Percentiles rank a stretch among this genome's conserved stretches.
phyloP scores from a whole-genome alignment of 2,329 filamentous ascomycete species.

The Ophiostoma tasmaniense region DNA sequence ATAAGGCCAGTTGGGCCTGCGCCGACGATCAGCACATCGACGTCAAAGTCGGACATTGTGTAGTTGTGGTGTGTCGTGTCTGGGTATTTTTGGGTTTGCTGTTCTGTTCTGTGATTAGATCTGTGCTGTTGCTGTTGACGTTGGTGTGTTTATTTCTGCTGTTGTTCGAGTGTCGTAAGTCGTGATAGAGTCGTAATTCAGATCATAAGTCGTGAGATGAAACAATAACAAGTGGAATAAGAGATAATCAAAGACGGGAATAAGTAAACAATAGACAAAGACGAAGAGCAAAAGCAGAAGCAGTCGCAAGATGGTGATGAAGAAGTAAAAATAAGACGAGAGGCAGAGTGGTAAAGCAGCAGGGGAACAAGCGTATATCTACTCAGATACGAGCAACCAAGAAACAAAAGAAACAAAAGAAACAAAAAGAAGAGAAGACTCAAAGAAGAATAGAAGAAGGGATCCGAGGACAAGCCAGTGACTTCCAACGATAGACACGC shows the following conservation, averaged over 20 bases:
- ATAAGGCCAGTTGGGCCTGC: conserved; percentile 37
- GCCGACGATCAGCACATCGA: conserved; percentile 35
- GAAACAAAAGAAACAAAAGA: background rate
- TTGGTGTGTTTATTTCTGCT: background rate
- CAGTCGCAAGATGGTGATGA: background rate
- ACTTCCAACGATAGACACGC: background rate
- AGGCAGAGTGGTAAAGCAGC: background rate
- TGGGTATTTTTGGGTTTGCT: background rate
- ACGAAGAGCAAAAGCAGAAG: background rate
- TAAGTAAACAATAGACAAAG: background rate
- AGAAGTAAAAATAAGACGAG: background rate
- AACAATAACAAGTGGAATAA: background rate
- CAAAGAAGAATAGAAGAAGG: background rate
- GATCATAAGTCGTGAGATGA: conserved; percentile 1
- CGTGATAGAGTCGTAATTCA: background rate
- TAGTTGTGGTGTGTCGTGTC: background rate
- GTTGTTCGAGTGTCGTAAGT: background rate
- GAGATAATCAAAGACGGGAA: background rate
- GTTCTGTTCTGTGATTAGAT: background rate
- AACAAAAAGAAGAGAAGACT: background rate
- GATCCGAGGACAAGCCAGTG: background rate
- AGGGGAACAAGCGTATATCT: background rate
- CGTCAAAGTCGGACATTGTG: conserved; percentile 7
- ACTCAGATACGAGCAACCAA: background rate
- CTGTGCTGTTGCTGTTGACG: background rate